Base-by-base conservation (phyloP, 1,284 basidiomycete genomes). In the Hymenochaete sp. region DNA sequence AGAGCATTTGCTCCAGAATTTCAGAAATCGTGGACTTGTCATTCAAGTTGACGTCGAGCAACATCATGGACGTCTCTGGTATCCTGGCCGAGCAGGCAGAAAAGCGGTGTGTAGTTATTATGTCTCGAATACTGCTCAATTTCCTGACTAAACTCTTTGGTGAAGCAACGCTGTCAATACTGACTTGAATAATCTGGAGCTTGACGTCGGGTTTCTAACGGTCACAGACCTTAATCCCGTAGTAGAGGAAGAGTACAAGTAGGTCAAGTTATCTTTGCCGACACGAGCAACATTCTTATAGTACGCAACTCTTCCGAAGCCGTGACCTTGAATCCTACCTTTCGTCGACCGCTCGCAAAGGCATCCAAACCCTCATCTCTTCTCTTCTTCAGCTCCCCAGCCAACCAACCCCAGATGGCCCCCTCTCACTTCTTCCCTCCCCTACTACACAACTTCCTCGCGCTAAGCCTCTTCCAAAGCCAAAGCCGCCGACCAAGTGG, bases 401-500 rank as follows among this genome's bases (percentile, higher is more conserved):
- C 6, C 71, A 72, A 28, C 67, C 79, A 18, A 82, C 88, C 7
- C 71, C 80, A 28, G 83, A 92, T 55, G 95, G 93, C 0, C 90
- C 90, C 0, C 72, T 95, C 43, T 90, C 87, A 1, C 70, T 79
- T 48, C 79, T 97, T 3, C 93, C 95, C 0, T 62, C 78, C 1
- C 80, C 90, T 4, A 77, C 71, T 4, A 88, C 82, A 27, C 67
- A 71, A 38, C 74, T 98, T 1, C 95, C 95, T 0, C 79, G 95
- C 26, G 77, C 93, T 36, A 98, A 99, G 64, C 87, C 87, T 1
- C 69, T 98, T 19, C 95, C 95, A 0, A 93, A 93, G 59, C 83
- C 87, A 3, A 96, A 95, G 66, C 83, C 87, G 3, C 77, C 77
- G 39, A 98, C 95, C 11, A 98, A 97, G 64, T 98, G 96, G 96